phyloP scores from a whole-genome alignment of 768 basidiomycete genomes.

The Calocera cornea region DNA sequence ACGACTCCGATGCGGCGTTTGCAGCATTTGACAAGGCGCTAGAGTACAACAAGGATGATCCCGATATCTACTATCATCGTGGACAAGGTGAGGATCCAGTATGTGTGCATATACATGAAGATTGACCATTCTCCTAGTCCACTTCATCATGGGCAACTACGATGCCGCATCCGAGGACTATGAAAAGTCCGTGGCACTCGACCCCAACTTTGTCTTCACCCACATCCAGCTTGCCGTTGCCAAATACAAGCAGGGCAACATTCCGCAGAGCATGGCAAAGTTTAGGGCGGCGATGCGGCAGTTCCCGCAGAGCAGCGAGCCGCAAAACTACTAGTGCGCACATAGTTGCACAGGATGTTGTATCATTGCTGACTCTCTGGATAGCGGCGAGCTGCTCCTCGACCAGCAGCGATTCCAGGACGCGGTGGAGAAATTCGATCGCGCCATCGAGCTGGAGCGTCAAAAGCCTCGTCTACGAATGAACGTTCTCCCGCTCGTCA shows the following conservation, averaged over 20 bases:
- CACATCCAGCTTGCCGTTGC: conserved; percentile 97
- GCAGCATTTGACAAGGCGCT: conserved; percentile 85
- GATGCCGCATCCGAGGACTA: conserved; percentile 79
- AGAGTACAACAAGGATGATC: conserved; percentile 64
- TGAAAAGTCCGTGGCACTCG: conserved; percentile 74
- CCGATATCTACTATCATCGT: conserved; percentile 97
- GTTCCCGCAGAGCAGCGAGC: conserved; percentile 80
- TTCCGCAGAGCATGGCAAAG: conserved; percentile 73
- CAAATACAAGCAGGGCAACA: conserved; percentile 76
- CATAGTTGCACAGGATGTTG: background rate
- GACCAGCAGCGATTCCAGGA: conserved; percentile 84
- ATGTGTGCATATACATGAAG: background rate
- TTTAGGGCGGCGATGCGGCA: conserved; percentile 73
- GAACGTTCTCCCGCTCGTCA: conserved; percentile 88
- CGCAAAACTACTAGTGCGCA: conserved; percentile 85
- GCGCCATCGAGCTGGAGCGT: conserved; percentile 78
- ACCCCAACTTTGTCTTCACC: conserved; percentile 82
- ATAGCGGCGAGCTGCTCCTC: conserved; percentile 82
- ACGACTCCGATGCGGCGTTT: conserved; percentile 66
- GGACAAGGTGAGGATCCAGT: conserved; percentile 58
- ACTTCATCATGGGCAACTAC: conserved; percentile 91
- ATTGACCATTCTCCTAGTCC: conserved; percentile 35
- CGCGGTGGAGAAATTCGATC: conserved; percentile 83
- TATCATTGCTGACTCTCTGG: conserved; percentile 2
- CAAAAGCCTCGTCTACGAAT: conserved; percentile 40